Conservation (phyloP, 129 eudicot species). For the Flaveria sonorensis region DNA sequence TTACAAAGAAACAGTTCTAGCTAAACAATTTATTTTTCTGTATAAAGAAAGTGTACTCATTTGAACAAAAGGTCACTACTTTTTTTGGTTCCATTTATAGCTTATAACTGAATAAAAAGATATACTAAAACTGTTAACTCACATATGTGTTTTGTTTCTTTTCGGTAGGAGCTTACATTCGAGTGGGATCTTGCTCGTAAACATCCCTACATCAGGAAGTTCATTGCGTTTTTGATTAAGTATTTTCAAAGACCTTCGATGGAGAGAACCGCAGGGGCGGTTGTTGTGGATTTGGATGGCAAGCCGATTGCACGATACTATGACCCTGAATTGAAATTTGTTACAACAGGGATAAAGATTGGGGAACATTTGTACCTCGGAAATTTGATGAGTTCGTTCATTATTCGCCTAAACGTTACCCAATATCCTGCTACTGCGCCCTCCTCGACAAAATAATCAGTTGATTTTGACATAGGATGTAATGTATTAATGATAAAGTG, state of each 20-base stretch:
- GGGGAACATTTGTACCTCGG: conserved; percentile 72
- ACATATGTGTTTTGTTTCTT: neutral
- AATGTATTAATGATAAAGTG: neutral
- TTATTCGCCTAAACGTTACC: conserved; percentile 65
- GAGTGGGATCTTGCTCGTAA: conserved; percentile 43
- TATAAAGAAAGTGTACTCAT: neutral
- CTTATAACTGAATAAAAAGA: neutral
- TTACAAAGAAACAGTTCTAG: neutral
- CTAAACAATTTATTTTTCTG: neutral
- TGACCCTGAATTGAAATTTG: conserved; percentile 40
- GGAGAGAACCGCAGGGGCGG: conserved; percentile 58
- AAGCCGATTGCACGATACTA: conserved; percentile 49
- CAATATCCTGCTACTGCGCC: conserved; percentile 49
- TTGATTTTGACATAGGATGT: neutral
- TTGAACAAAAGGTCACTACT: neutral
- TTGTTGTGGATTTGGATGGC: conserved; percentile 78
- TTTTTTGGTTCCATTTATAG: too few relatives aligned
- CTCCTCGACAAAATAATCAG: conserved; percentile 20
- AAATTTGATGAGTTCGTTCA: conserved; percentile 42
- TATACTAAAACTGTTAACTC: neutral
- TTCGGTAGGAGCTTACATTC: conserved; percentile 42
- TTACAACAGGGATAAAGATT: conserved; percentile 57
- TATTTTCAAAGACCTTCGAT: conserved; percentile 37
- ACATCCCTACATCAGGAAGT: conserved; percentile 60
- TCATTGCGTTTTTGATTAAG: conserved; percentile 47